Evolutionary conservation across 2,329 filamentous ascomycete genomes (phyloP).

Genomic region (Simplicillium sp.): DNA sequence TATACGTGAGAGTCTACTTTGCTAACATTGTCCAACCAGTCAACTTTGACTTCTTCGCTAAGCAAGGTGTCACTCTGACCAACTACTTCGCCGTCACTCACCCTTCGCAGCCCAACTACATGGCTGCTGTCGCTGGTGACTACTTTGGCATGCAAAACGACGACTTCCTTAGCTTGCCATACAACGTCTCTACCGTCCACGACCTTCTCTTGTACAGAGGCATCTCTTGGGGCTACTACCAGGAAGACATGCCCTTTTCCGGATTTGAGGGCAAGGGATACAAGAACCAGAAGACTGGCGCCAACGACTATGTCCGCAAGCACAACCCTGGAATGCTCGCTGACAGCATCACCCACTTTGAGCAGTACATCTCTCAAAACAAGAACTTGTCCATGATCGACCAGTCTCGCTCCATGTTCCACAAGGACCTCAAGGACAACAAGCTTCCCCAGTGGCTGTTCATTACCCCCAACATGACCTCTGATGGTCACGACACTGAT

Average conservation of each 20-base stretch:
- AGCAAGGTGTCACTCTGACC: slow-evolving; percentile 19
- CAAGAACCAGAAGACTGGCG: slow-evolving; percentile 54
- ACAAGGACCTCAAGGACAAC: slow-evolving; percentile 52
- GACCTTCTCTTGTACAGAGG: slow-evolving; percentile 57
- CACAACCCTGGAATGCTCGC: slow-evolving; percentile 63
- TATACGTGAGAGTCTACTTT: no score
- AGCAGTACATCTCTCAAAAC: slow-evolving; percentile 54
- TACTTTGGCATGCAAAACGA: slow-evolving; percentile 67
- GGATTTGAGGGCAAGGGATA: slow-evolving; percentile 59
- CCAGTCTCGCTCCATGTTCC: slow-evolving; percentile 44
- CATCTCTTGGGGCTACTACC: slow-evolving; percentile 63
- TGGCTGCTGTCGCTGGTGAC: slow-evolving; percentile 58
- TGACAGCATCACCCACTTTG: slow-evolving; percentile 50
- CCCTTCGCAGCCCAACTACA: slow-evolving; percentile 69
- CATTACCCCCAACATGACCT: slow-evolving; percentile 67
- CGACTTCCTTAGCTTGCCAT: slow-evolving; percentile 45
- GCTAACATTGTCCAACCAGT: slow-evolving; percentile 6
- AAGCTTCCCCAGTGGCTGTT: slow-evolving; percentile 64
- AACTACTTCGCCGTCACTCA: slow-evolving; percentile 54
- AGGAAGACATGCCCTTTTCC: slow-evolving; percentile 68
- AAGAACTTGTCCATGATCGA: slow-evolving; percentile 54
- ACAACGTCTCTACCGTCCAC: slow-evolving; percentile 57
- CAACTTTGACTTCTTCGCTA: slow-evolving; percentile 17
- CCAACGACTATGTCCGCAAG: slow-evolving; percentile 75
- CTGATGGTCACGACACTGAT: slow-evolving; percentile 65